These are phyloP conservation scores for Globisporangium paddicum DNA, from an alignment of 352 stramenopile genomes.

Conservation along the genomic window DNA sequence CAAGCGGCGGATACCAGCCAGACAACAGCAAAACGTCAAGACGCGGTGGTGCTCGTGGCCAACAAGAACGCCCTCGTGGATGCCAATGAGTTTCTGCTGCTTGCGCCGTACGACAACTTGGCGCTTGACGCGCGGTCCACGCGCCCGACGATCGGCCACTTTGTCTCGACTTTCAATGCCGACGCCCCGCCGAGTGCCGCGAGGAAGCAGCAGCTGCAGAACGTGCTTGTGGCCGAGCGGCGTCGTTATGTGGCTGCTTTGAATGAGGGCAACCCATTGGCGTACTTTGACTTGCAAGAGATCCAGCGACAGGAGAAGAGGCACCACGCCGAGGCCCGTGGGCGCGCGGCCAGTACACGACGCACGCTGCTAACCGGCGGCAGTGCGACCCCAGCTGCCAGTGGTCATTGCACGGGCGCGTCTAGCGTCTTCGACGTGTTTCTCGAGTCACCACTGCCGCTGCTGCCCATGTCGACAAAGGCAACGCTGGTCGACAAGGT, in stretches of 20 bases:
- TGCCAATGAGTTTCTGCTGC: conserved; percentile 54
- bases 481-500: conserved; percentile 9
- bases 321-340: conserved; percentile 17
- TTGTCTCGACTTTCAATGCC: conserved; percentile 45
- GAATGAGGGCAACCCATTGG: conserved; percentile 61
- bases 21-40: no score
- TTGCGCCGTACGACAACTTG: conserved; percentile 18
- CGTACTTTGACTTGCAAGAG: conserved; percentile 44
- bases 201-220: conserved; percentile 24
- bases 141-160: conserved; percentile 32
- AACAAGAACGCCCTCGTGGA: conserved; percentile 26
- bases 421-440: neutral
- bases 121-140: conserved; percentile 9
- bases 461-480: neutral
- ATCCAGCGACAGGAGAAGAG: conserved; percentile 25
- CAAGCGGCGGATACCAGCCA: neutral
- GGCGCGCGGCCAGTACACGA: conserved; percentile 18
- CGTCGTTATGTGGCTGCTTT: conserved; percentile 24
- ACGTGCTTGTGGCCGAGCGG: conserved; percentile 30
- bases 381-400: neutral
- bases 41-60: neutral
- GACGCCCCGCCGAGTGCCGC: conserved; percentile 38
- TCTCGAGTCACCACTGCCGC: conserved; percentile 12
- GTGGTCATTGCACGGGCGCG: neutral
- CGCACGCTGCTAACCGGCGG: conserved; percentile 17